Conservation (phyloP, 2,329 filamentous ascomycete species). For the Monilinia fructigena region DNA sequence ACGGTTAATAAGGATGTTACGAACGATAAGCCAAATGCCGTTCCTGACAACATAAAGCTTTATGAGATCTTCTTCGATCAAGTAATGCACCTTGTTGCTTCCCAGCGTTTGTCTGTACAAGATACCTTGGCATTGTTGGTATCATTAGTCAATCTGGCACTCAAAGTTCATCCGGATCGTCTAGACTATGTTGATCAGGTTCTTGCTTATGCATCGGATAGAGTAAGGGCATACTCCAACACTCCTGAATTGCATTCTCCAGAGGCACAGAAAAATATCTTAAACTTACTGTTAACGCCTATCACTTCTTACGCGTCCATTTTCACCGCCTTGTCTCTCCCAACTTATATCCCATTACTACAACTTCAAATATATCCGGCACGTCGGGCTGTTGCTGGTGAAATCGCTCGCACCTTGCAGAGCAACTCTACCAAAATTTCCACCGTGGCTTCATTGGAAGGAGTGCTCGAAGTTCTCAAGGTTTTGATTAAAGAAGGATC, state of each 20-base stretch:
- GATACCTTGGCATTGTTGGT: conserved; percentile 92
- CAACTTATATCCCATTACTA: conserved; percentile 85
- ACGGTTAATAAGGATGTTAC: conserved; percentile 43
- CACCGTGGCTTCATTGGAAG: conserved; percentile 76
- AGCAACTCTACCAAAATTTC: conserved; percentile 78
- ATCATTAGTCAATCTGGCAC: conserved; percentile 87
- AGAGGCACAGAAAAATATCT: conserved; percentile 81
- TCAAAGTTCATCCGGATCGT: conserved; percentile 92
- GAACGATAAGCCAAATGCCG: conserved; percentile 48
- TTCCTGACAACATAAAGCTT: conserved; percentile 77
- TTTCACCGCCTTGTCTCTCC: conserved; percentile 92
- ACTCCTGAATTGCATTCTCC: conserved; percentile 92
- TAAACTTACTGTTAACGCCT: conserved; percentile 86
- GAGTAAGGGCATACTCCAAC: conserved; percentile 85
- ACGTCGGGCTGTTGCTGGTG: conserved; percentile 83
- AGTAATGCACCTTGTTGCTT: conserved; percentile 88
- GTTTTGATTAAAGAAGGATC: conserved; percentile 93
- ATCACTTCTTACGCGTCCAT: conserved; percentile 87
- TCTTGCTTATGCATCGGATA: conserved; percentile 80
- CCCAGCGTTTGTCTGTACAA: conserved; percentile 85
- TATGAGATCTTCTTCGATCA: conserved; percentile 98
- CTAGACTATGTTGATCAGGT: conserved; percentile 96
- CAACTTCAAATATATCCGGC: conserved; percentile 93
- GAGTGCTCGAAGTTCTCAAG: conserved; percentile 81
- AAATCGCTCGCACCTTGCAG: conserved; percentile 80